phyloP scores from a whole-genome alignment of 495 filamentous ascomycete species.

The Penicillium coffeae region DNA sequence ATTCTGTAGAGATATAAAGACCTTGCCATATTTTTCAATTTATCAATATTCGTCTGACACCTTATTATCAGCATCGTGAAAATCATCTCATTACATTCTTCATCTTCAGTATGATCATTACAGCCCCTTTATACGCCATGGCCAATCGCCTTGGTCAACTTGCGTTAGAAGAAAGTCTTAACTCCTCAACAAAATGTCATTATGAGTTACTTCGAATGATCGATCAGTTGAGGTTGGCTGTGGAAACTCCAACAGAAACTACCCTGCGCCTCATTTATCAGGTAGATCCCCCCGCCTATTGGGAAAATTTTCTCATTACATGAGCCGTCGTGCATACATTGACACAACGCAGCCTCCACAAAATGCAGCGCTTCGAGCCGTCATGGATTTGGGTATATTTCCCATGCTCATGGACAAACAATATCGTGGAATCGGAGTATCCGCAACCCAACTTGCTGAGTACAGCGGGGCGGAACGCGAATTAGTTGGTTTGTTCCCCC shows the following conservation, averaged over 20 bases:
- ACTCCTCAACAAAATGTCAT: constrained; percentile 23
- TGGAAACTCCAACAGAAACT: constrained; percentile 37
- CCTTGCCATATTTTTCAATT: no score
- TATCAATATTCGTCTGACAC: no score
- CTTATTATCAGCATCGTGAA: no score
- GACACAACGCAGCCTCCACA: constrained; percentile 31
- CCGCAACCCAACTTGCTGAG: constrained; percentile 23
- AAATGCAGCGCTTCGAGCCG: constrained; percentile 36
- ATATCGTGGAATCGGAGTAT: constrained; percentile 19
- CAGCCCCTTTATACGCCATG: constrained; percentile 18
- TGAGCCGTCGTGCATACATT: background rate
- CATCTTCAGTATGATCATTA: constrained; percentile 18
- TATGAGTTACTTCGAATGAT: constrained; percentile 29
- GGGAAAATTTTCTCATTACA: no score
- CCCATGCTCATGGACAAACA: constrained; percentile 22
- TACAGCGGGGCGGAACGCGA: constrained; percentile 27
- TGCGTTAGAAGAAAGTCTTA: constrained; percentile 15
- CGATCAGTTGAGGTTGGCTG: constrained; percentile 26
- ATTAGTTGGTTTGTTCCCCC: constrained; percentile 23
- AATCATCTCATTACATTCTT: no score
- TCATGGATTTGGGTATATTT: constrained; percentile 34
- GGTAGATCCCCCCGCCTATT: constrained; percentile 14
- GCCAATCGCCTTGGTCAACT: constrained; percentile 23
- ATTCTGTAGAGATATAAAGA: background rate
- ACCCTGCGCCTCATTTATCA: constrained; percentile 37